Conservation (phyloP, 2,329 filamentous ascomycete genomes). For the Pyricularia sp. region DNA sequence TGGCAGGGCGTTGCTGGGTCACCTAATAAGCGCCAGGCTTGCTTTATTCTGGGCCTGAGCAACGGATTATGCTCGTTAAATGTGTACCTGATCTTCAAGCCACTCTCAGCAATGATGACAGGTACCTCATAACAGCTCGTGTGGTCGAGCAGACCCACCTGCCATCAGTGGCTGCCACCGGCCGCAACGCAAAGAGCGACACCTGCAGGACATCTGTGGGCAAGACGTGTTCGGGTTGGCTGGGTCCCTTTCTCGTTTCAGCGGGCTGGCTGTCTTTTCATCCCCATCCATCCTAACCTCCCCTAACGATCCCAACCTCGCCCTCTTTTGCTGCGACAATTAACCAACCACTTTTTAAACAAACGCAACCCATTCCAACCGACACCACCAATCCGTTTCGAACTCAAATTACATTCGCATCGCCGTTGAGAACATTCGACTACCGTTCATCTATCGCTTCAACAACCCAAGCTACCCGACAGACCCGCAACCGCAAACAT, state of each 20-base stretch:
- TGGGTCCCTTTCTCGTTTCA: not conserved
- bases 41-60: not conserved
- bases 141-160: not conserved
- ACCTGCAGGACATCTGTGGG: not conserved
- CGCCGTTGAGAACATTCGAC: not conserved
- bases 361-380: not conserved
- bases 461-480: not conserved
- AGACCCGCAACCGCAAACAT: slow-evolving; percentile 23
- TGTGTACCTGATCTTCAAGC: not conserved
- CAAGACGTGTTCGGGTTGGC: not conserved
- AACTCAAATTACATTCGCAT: not conserved
- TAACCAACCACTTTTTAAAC: not conserved
- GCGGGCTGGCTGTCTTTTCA: not conserved
- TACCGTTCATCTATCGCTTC: not conserved
- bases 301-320: not conserved
- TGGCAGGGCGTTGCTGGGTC: slow-evolving; percentile 1
- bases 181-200: not conserved
- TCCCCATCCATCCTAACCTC: not conserved
- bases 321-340: not conserved
- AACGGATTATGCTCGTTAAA: not conserved
- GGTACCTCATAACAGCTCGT: not conserved
- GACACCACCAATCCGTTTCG: not conserved
- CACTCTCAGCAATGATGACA: not conserved
- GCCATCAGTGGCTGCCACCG: not conserved
- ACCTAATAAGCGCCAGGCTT: not conserved